Evolutionary conservation across 2,329 filamentous ascomycete species (phyloP), one percentile per base, ranked within the genome.

Genomic region (Pseudopithomyces maydicus): DNA sequence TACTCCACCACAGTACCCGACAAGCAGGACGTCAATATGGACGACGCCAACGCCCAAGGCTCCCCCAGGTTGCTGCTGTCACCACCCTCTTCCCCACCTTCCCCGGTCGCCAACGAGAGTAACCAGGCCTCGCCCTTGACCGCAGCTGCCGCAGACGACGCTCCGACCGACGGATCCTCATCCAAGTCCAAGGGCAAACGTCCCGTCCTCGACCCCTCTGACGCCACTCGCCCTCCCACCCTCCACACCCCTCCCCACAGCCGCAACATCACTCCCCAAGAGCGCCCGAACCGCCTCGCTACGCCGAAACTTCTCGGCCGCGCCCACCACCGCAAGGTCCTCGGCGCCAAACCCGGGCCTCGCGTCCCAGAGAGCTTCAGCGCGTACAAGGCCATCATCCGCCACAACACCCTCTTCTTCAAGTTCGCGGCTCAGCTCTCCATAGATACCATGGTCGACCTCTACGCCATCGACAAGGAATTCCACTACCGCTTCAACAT

Each of bases 401-500:
- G 68, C 1, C 70, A 77, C 58, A 66, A 66, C 14, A 71, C 75
- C 56, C 63, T 78, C 53, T 73, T 74, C 61, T 73, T 74, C 54
- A 67, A 68, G 22, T 69, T 77, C 52, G 63, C 64, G 7, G 61
- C 69, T 5, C 64, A 64, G 8, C 62, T 77, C 1, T 59, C 64
- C 0, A 64, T 67, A n/a, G 5, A 53, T 0, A 44, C 60, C 6
- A 57, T 77, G 20, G 47, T 71, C 42, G 49, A 67, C 42, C 68
- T 78, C 29, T 77, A 76, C 63, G 65, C 71, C 56, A 74, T 77
- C 59, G 72, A 74, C 63, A 78, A 77, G 33, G 68, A 73, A 42
- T 77, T 77, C 55, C 74, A 78, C 64, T 74, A 68, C 58, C 66
- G 71, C 39, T 57, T 76, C 46, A 73, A 72, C 50, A 80, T 88